phyloP scores from a whole-genome alignment of 176 grass and related monocot genomes.

The Zea luxurians region DNA sequence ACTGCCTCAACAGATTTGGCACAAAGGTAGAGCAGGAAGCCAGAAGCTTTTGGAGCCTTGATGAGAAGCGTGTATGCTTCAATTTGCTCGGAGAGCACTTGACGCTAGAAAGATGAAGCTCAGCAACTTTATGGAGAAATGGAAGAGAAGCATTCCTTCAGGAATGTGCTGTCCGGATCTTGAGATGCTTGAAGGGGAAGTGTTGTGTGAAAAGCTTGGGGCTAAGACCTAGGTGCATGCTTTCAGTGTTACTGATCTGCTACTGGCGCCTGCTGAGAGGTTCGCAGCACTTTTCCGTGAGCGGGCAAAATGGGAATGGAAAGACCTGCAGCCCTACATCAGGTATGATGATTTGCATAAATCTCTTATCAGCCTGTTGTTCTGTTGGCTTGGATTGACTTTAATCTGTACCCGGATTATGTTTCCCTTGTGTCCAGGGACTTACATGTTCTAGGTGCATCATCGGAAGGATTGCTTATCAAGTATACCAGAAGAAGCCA shows the following conservation, averaged over 20 bases:
- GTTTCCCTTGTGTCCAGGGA: constrained; percentile 46
- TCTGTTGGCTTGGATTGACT: too few relatives aligned
- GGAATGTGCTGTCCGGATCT: constrained; percentile 68
- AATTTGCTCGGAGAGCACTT: constrained; percentile 59
- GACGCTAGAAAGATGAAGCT: constrained; percentile 73
- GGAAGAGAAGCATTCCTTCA: constrained; percentile 64
- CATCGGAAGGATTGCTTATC: constrained; percentile 93
- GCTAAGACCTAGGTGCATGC: constrained; percentile 77
- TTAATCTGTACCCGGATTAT: too few relatives aligned
- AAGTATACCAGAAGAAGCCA: constrained; percentile 88
- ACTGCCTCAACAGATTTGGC: constrained; percentile 74
- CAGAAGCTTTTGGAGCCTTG: constrained; percentile 54
- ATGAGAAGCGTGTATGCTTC: constrained; percentile 68
- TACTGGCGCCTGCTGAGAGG: constrained; percentile 45
- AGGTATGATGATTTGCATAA: too few relatives aligned
- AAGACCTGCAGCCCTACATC: too few relatives aligned
- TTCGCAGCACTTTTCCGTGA: constrained; percentile 67
- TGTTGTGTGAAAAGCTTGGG: constrained; percentile 75
- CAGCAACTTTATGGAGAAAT: constrained; percentile 70
- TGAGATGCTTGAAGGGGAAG: constrained; percentile 89
- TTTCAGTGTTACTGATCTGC: constrained; percentile 68
- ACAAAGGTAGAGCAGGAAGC: constrained; percentile 46
- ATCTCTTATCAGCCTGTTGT: too few relatives aligned
- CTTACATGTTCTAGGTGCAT: constrained; percentile 59
- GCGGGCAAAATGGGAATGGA: too few relatives aligned